Base-by-base conservation (phyloP, 805 yeast genomes). In the Wickerhamiella bombiphila region DNA sequence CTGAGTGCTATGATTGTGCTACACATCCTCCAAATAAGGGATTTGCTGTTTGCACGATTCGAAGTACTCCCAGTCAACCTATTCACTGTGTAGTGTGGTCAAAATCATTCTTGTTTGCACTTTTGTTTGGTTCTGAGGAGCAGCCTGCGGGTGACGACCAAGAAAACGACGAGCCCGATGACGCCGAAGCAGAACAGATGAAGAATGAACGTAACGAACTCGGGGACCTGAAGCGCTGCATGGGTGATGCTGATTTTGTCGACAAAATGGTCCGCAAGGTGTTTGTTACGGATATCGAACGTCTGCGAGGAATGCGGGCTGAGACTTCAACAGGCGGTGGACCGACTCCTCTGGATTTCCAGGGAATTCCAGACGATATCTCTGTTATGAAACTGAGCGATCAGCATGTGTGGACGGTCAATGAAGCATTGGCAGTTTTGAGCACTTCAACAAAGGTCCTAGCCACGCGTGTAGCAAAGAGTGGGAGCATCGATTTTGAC, bases 31-130 rank as follows among this genome's bases (percentile, higher is more conserved):
- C 93, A 0, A 94, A 96, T 4, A 85, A 80, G 52, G 69, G 91
- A 0, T 91, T 74, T 56, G 96, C 99, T 0, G 95, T 91, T 1
- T 91, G 99, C 56, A 91, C 98, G 0, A 91, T 91, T 41, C 67
- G 99, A 45, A 82, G 95, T 4, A 91, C 98, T 0, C 99, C 99
- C 0, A 81, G 94, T 0, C 85, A 80, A 53, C 96, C 96, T 0
- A 77, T 91, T 4, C 99, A 91, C 54, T 85, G 95, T 56, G 77
- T 91, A 19, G 94, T 93, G 1, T 91, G 99, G 99, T 93, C 96
- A 6, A 91, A 91, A 54, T 82, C 80, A 49, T 93, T 82, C 52
- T 59, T 91, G 36, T 85, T 91, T 53, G 67, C 72, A 18, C 93
- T 83, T 52, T 62, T 91, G 26, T 88, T 85, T 25, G 68, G 65